Conservation (phyloP, 1,139 yeast species). For the Yamadazyma membranifaciens region DNA sequence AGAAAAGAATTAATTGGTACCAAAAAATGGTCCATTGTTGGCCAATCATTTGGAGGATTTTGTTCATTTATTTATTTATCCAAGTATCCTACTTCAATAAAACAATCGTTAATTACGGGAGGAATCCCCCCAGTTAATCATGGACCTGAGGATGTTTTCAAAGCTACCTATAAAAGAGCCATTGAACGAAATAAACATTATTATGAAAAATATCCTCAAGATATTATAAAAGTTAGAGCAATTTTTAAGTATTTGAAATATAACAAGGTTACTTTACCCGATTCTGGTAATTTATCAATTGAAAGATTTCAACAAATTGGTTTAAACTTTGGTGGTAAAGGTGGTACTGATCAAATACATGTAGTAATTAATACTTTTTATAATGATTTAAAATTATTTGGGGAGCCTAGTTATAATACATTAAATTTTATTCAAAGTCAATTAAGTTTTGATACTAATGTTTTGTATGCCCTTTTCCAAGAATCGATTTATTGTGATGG, state of each 20-base stretch:
- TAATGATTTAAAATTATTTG: conserved; percentile 33
- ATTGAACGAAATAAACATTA: conserved; percentile 47
- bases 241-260: conserved; percentile 35
- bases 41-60: conserved; percentile 62
- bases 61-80: conserved; percentile 51
- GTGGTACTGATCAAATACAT: conserved; percentile 51
- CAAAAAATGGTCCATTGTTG: conserved; percentile 49
- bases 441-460: conserved; percentile 51
- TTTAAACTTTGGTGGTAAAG: conserved; percentile 45
- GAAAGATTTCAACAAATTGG: conserved; percentile 57
- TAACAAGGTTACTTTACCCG: conserved; percentile 38
- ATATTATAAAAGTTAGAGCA: conserved; percentile 31
- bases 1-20: conserved; percentile 34
- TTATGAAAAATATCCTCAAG: conserved; percentile 49
- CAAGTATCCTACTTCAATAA: conserved; percentile 36
- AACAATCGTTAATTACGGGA: conserved; percentile 49
- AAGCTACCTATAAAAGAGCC: conserved; percentile 46
- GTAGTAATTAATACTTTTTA: conserved; percentile 36
- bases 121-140: conserved; percentile 54
- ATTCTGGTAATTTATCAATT: conserved; percentile 48
- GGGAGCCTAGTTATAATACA: conserved; percentile 35
- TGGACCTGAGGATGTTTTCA: conserved; percentile 46
- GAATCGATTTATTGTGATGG: conserved; percentile 57
- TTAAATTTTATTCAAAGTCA: conserved; percentile 29
- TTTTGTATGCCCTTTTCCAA: conserved; percentile 53